Base-by-base conservation (phyloP, 495 filamentous ascomycete genomes). In the Extremus antarcticus region DNA sequence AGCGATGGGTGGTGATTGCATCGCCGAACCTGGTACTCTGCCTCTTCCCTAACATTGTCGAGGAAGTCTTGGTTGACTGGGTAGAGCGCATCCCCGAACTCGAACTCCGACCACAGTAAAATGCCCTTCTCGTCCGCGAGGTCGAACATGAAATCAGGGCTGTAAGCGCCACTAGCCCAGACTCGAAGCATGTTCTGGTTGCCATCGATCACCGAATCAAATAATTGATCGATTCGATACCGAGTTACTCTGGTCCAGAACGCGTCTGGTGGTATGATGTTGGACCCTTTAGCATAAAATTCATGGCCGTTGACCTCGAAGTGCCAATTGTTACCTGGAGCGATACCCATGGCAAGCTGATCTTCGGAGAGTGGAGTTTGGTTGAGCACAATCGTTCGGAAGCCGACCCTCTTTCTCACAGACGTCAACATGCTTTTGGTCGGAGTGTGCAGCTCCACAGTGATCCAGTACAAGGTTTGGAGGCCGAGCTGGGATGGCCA, bases 101-200 rank as follows among this genome's bases (percentile, higher is more conserved):
- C 73, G 46, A 85, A 84, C 50, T 85, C 83, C 48, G 75, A 81
- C 82, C 83, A 86, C 3, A 86, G 70, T 15, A 85, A 67, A 13
- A 86, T 74, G 9, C 66, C 67, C 55, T 73, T 70, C 63, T 85
- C 76, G 57, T 86, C 83, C 7, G 81, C 82, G 16, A 84, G 66
- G 56, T 86, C 81, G 58, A 82, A 85, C 48, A 86, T 82, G 51
- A 81, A 84, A 61, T 85, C 83, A 1, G 78, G 80, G 15, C 76
- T 70, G 57, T 85, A 86, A 1, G 78, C 76, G 17, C 83, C 80
- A 11, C 76, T 78, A 1, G 80, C 71, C 83, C 82, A 86, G 11
- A 85, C 77, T 0, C 82, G 77, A 3, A 86, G 74, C 82, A 86
- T 84, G 61, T 86, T 86, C 63, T 84, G 80, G 52, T 83, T 80